These are phyloP conservation scores for Rhynchospora pubera DNA, from an alignment of 176 grass and related monocot genomes.

Conservation along the genomic window DNA sequence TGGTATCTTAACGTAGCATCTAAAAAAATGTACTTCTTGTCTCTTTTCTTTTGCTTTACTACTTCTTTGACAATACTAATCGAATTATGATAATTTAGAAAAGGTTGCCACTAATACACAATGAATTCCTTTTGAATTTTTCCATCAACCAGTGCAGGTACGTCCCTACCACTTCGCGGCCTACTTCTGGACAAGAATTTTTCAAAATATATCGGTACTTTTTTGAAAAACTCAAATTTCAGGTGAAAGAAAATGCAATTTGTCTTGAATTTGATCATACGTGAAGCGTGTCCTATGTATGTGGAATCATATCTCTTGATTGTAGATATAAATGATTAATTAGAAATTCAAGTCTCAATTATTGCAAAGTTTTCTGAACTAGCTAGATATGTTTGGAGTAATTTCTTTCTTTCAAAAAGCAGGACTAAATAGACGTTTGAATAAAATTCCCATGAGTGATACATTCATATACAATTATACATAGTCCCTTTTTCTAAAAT, in stretches of 20 bases:
- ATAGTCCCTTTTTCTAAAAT: not conserved
- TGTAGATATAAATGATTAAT: too few relatives aligned
- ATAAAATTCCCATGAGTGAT: not conserved
- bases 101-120: not conserved
- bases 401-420: not conserved
- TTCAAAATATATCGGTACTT: not conserved
- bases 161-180: constrained; percentile 10
- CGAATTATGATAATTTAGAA: not conserved
- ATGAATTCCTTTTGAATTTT: not conserved
- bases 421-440: not conserved
- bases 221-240: not conserved
- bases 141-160: constrained; percentile 7
- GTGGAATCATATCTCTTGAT: not conserved
- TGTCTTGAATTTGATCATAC: not conserved
- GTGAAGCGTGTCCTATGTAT: not conserved
- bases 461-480: not conserved
- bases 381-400: not conserved
- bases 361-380: not conserved
- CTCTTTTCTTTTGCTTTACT: not conserved
- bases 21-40: not conserved
- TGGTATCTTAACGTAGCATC: not conserved
- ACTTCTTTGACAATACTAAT: not conserved
- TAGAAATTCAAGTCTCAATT: not conserved
- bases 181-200: not conserved
- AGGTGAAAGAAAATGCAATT: not conserved